A percentile compares a stretch with the other conserved stretches of the same genome.
Evolutionary conservation across 495 filamentous ascomycete species (phyloP).

Genomic region (Penicillium macrosclerotiorum): DNA sequence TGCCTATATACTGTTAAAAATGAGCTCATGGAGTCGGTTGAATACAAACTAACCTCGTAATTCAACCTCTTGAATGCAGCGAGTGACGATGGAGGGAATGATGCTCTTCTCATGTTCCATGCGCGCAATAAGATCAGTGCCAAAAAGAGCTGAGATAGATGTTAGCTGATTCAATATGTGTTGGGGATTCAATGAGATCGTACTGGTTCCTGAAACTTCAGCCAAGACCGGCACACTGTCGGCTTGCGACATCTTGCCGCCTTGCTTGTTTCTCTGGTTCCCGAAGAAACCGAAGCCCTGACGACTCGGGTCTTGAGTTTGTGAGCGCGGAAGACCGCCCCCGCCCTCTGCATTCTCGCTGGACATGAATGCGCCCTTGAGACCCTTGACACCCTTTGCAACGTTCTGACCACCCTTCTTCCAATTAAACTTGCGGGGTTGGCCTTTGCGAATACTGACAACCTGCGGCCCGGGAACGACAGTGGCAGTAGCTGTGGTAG

Average conservation of each 20-base stretch:
- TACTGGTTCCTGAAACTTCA: conserved; percentile 53
- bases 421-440: conserved; percentile 96
- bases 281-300: conserved; percentile 77
- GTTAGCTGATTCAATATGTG: conserved; percentile 9
- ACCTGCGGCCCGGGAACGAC: conserved; percentile 80
- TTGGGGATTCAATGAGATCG: conserved; percentile 1
- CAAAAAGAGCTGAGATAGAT: conserved; percentile 63
- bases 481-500: conserved; percentile 62
- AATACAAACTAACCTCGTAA: conserved; percentile 56
- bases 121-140: conserved; percentile 81
- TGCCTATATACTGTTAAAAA: conserved; percentile 53
- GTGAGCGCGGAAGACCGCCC: conserved; percentile 46
- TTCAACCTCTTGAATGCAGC: conserved; percentile 98
- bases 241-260: conserved; percentile 50
- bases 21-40: neutral
- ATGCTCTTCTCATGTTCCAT: conserved; percentile 86
- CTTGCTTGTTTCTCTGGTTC: conserved; percentile 50
- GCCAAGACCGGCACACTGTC: conserved; percentile 53
- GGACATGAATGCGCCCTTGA: conserved; percentile 75
- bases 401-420: conserved; percentile 93
- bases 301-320: conserved; percentile 53
- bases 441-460: conserved; percentile 86
- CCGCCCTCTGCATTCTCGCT: conserved; percentile 44
- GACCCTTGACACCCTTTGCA: conserved; percentile 91
- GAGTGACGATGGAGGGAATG: conserved; percentile 85